phyloP scores from a whole-genome alignment of 345 rosid species.

The Rhizophora apiculata region DNA sequence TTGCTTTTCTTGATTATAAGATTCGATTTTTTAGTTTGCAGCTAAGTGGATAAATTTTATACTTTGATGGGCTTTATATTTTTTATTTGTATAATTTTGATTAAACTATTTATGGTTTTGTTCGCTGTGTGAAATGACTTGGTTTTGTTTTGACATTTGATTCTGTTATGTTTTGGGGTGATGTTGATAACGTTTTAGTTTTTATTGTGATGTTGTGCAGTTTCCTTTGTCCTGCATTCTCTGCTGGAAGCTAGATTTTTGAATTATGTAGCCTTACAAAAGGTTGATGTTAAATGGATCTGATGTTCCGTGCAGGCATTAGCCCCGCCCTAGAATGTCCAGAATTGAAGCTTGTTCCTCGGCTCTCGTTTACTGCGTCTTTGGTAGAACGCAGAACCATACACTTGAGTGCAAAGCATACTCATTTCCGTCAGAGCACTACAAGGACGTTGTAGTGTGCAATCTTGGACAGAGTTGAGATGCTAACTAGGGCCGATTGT shows the following conservation, averaged over 20 bases:
- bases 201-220: constrained; percentile 3
- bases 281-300: constrained; percentile 28
- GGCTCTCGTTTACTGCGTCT: constrained; percentile 33
- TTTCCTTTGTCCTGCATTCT: constrained; percentile 4
- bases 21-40: constrained; percentile 24
- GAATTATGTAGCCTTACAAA: constrained; percentile 9
- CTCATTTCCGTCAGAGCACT: constrained; percentile 27
- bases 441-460: constrained; percentile 35
- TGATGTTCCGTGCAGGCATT: constrained; percentile 36
- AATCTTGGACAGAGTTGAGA: constrained; percentile 38
- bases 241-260: constrained; percentile 6
- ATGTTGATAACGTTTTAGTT: constrained; percentile 7
- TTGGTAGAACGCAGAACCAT: constrained; percentile 32
- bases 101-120: neutral
- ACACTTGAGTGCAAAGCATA: constrained; percentile 30
- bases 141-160: constrained; percentile 22
- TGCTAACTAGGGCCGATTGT: constrained; percentile 26
- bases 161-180: constrained; percentile 10
- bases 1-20: constrained; percentile 4
- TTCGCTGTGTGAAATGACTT: constrained; percentile 21
- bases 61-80: constrained; percentile 4
- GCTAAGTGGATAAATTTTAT: neutral
- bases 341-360: constrained; percentile 29
- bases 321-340: constrained; percentile 42
- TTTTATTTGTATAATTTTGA: neutral